Percentiles rank a stretch among this genome's conserved stretches.
These are phyloP conservation scores for Colletotrichum somersetense DNA, from an alignment of 2,329 filamentous ascomycete genomes.

Conservation along the genomic window DNA sequence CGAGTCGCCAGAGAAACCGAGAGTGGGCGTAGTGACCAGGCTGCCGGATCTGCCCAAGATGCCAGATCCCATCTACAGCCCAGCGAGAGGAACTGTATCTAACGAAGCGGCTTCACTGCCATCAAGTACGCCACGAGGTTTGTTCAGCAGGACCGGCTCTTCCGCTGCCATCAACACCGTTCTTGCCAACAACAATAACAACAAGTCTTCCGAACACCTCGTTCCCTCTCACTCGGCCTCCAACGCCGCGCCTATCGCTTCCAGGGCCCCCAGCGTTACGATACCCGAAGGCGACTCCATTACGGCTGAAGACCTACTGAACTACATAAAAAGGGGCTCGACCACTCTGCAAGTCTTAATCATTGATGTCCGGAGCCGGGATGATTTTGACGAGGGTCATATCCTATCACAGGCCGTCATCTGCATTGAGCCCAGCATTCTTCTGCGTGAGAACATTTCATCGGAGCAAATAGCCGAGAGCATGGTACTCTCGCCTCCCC, in stretches of 20 bases:
- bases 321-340: slow-evolving; percentile 70
- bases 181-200: slow-evolving; percentile 39
- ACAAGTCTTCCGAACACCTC: slow-evolving; percentile 51
- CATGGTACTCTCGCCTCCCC: slow-evolving; percentile 76
- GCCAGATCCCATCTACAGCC: slow-evolving; percentile 82
- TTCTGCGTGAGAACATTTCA: slow-evolving; percentile 75
- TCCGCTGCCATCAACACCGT: slow-evolving; percentile 45
- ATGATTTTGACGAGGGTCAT: slow-evolving; percentile 88
- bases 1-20: slow-evolving; percentile 54
- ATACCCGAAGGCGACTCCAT: slow-evolving; percentile 70
- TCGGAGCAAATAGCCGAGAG: slow-evolving; percentile 74
- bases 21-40: slow-evolving; percentile 63
- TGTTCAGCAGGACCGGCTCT: slow-evolving; percentile 66
- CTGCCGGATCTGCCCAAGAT: slow-evolving; percentile 74
- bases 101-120: slow-evolving; percentile 75
- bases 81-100: slow-evolving; percentile 78
- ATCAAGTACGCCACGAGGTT: slow-evolving; percentile 72
- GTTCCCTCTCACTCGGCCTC: slow-evolving; percentile 48
- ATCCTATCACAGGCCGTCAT: slow-evolving; percentile 87
- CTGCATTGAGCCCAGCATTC: slow-evolving; percentile 86
- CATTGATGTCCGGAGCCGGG: slow-evolving; percentile 86
- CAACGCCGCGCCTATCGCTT: slow-evolving; percentile 46
- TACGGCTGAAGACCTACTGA: slow-evolving; percentile 76
- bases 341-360: slow-evolving; percentile 74
- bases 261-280: slow-evolving; percentile 47